A percentile compares a stretch with the other conserved stretches of the same genome.
phyloP scores from a whole-genome alignment of 1,139 yeast genomes.

The Cylindricascospora bacillispora region DNA sequence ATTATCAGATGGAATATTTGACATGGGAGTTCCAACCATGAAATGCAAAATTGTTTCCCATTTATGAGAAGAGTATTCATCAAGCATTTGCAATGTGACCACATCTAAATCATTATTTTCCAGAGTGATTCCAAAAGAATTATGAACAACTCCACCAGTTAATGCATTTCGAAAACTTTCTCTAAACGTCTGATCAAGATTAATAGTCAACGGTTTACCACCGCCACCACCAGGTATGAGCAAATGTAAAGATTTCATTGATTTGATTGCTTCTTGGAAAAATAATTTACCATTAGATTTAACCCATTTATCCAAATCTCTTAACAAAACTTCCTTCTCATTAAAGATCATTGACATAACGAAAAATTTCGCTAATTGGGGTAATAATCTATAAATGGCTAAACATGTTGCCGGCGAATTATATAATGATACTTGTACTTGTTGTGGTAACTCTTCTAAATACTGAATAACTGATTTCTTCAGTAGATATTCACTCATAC shows the following conservation, averaged over 20 bases:
- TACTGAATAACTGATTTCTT: slow-evolving; percentile 80
- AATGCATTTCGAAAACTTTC: slow-evolving; percentile 68
- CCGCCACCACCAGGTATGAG: slow-evolving; percentile 39
- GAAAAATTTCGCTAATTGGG: slow-evolving; percentile 79
- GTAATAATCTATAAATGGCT: slow-evolving; percentile 77
- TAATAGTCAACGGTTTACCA: slow-evolving; percentile 23
- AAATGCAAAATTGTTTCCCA: slow-evolving; percentile 96
- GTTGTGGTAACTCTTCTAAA: slow-evolving; percentile 76
- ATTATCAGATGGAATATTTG: slow-evolving; percentile 53
- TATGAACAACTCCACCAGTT: slow-evolving; percentile 51
- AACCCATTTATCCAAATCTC: slow-evolving; percentile 68
- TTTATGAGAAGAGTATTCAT: slow-evolving; percentile 66
- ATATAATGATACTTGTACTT: slow-evolving; percentile 68
- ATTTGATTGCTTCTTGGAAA: slow-evolving; percentile 64
- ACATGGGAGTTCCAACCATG: slow-evolving; percentile 85
- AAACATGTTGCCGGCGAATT: slow-evolving; percentile 85
- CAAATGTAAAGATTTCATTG: slow-evolving; percentile 64
- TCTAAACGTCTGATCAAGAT: slow-evolving; percentile 62
- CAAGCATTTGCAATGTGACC: slow-evolving; percentile 55
- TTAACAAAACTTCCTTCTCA: slow-evolving; percentile 55
- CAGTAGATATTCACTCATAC: slow-evolving; percentile 35
- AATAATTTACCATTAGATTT: slow-evolving; percentile 37
- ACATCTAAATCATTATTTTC: slow-evolving; percentile 33
- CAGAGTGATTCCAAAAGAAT: slow-evolving; percentile 42
- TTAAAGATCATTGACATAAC: slow-evolving; percentile 80